Base-by-base conservation (phyloP, 345 rosid genomes). In the Populus deltoides region DNA sequence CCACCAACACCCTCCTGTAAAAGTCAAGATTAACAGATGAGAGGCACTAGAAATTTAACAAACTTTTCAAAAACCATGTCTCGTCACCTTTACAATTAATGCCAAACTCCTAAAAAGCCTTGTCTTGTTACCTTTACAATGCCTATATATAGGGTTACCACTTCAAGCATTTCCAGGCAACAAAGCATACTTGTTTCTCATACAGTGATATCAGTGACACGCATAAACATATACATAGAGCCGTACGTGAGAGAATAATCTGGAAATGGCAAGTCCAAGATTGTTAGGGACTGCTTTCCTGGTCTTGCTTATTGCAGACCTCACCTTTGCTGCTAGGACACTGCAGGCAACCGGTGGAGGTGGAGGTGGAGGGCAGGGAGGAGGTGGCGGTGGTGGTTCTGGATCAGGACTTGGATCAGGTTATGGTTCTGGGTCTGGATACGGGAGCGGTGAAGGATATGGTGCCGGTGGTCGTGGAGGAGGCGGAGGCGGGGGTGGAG, bases 311-410 rank as follows among this genome's bases (percentile, higher is more conserved):
- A 57, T 89, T 68, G 80, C 86, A 53, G 85, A 89, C 77, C 68
- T 89, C 6, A 71, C 83, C 76, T 80, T 85, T 57, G 92, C 88
- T 25, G 87, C 83, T 62, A 89, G 92, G 85, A 55, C 72, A 6
- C 62, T 75, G n/a, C 81, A 66, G 73, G 73, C 61, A 7, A 4
- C 55, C 8, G 78, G 45, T 9, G 45, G 36, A 33, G 36, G 89
- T 0, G 90, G 88, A 0, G 89, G 90, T 2, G 85, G 86, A 10
- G 88, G 88, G 17, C 83, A 74, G 3, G 87, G 86, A 12, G 83
- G 87, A 17, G 88, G 91, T 15, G 83, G 86, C 2, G 89, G 87
- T 1, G 81, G 78, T 41, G 77, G 39, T 68, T 68, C 53, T 47
- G 73, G 61, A 24, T 66, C 75, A n/a, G 70, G 74, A 31, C 71